A percentile compares a stretch with the other conserved stretches of the same genome.
Evolutionary conservation across 2,329 filamentous ascomycete species (phyloP).

Genomic region (Elsinoe fawcettii): DNA sequence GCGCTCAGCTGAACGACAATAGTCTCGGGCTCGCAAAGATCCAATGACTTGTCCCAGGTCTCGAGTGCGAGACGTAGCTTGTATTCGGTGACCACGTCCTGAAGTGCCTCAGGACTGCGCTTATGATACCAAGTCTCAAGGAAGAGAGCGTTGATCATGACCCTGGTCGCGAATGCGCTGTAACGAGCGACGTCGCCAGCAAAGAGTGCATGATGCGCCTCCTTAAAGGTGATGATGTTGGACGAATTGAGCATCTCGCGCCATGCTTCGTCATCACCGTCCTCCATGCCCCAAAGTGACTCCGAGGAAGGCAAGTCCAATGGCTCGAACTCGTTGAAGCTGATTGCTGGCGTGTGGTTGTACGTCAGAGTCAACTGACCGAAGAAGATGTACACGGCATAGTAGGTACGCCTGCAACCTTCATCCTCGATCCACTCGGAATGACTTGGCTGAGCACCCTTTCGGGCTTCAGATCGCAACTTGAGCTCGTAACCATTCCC

Average conservation of each 20-base stretch:
- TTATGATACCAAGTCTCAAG: conserved; percentile 99
- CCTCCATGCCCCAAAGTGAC: conserved; percentile 82
- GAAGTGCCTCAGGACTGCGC: conserved; percentile 91
- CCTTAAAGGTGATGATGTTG: conserved; percentile 75
- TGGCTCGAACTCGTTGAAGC: conserved; percentile 96
- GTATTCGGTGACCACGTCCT: conserved; percentile 97
- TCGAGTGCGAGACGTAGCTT: conserved; percentile 91
- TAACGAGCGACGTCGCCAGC: conserved; percentile 85
- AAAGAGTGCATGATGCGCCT: conserved; percentile 91
- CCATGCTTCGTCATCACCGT: conserved; percentile 74
- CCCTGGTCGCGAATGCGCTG: conserved; percentile 91
- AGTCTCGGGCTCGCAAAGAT: conserved; percentile 84
- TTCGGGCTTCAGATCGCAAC: conserved; percentile 80
- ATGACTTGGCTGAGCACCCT: conserved; percentile 65
- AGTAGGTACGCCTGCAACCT: conserved; percentile 92
- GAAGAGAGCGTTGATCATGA: conserved; percentile 98
- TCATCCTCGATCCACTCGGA: conserved; percentile 96
- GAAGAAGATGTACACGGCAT: conserved; percentile 98
- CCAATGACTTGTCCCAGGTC: conserved; percentile 97
- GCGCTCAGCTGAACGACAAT: conserved; percentile 84
- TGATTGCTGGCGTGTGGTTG: conserved; percentile 96
- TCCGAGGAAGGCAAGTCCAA: conserved; percentile 88
- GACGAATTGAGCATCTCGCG: conserved; percentile 65
- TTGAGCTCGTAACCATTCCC: conserved; percentile 96
- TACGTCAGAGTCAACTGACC: conserved; percentile 89